A percentile compares a stretch with the other conserved stretches of the same genome.
These are phyloP conservation scores for Chenopodium quinoa DNA, from an alignment of 148 eudicot species.

Conservation along the genomic window DNA sequence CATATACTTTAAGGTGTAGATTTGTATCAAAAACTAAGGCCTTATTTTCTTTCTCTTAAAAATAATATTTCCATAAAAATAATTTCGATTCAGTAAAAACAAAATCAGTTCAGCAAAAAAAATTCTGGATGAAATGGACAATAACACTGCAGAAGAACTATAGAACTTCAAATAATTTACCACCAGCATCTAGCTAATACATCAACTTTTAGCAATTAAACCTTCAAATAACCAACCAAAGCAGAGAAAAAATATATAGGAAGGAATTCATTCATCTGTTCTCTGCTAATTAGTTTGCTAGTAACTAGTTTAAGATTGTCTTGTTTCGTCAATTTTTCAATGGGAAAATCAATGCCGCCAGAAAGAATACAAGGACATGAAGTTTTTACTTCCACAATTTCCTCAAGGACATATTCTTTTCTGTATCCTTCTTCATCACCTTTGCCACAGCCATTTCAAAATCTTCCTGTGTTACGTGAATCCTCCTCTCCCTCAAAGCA, in stretches of 20 bases:
- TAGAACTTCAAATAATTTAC: background rate
- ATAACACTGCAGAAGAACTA: too few relatives aligned
- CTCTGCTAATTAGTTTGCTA: background rate
- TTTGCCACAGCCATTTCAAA: constrained; percentile 59
- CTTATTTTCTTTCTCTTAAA: too few relatives aligned
- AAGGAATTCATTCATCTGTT: background rate
- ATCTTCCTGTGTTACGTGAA: constrained; percentile 55
- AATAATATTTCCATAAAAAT: too few relatives aligned
- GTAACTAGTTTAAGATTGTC: background rate
- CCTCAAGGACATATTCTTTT: constrained; percentile 50
- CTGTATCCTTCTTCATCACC: constrained; percentile 56
- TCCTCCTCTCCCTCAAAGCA: constrained; percentile 54
- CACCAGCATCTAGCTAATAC: background rate
- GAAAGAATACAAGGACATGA: background rate
- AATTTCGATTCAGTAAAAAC: too few relatives aligned
- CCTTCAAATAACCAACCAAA: background rate
- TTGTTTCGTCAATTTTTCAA: background rate
- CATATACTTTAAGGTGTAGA: too few relatives aligned
- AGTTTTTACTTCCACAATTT: constrained; percentile 44
- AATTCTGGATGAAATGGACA: too few relatives aligned
- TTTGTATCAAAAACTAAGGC: too few relatives aligned
- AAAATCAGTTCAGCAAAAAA: too few relatives aligned
- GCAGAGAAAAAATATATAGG: background rate
- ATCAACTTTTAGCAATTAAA: too few relatives aligned
- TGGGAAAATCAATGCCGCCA: background rate